Percentiles rank a stretch among this genome's conserved stretches.
phyloP scores from a whole-genome alignment of 345 rosid genomes.

The Citrus glauca region DNA sequence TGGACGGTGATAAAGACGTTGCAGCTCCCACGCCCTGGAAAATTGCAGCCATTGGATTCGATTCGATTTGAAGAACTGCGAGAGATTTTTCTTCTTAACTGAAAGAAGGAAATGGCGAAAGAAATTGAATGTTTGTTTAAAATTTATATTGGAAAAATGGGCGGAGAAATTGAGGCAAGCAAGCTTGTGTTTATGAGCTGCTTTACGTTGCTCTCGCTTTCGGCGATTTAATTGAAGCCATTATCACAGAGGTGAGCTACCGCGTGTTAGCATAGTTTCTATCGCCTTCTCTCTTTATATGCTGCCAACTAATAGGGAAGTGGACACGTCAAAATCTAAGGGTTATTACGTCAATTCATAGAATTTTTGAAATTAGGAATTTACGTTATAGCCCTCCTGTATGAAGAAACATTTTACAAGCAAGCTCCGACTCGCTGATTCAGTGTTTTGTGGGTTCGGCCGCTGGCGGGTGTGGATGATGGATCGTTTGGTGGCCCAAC shows the following conservation, averaged over 20 bases:
- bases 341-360: not conserved
- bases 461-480: too few species aligned
- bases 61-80: not conserved
- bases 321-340: not conserved
- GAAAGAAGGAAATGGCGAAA: not conserved
- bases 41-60: conserved; percentile 46
- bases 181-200: not conserved
- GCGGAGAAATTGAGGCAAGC: conserved; percentile 49
- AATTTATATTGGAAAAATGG: conserved; percentile 25
- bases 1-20: conserved; percentile 39
- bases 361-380: not conserved
- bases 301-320: not conserved
- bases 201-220: not conserved
- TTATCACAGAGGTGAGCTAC: not conserved
- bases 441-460: too few species aligned
- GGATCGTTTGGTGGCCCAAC: conserved; percentile 12
- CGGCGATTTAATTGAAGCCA: conserved; percentile 31
- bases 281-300: conserved; percentile 7
- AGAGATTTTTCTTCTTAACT: not conserved
- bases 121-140: not conserved
- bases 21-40: conserved; percentile 67
- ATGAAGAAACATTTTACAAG: not conserved
- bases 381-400: not conserved
- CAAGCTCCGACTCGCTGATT: not conserved
- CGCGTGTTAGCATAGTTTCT: conserved; percentile 19